Conservation (phyloP, 2,329 filamentous ascomycete species). For the Periconia sp. region DNA sequence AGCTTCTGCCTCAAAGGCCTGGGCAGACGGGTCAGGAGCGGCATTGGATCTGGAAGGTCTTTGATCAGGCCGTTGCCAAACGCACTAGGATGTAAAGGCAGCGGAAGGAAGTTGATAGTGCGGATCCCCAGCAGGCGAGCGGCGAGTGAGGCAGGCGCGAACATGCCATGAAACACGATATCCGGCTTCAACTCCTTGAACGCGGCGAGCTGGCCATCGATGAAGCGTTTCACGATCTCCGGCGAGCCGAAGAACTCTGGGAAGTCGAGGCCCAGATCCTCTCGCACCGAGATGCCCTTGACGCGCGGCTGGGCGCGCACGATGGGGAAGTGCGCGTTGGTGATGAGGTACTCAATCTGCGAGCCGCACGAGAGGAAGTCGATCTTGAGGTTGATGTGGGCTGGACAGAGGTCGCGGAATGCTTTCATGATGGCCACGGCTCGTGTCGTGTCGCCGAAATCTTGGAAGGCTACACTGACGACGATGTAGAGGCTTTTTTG, state of each 20-base stretch:
- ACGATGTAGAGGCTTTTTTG: constrained; percentile 26
- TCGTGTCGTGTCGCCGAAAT: constrained; percentile 36
- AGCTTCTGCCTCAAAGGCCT: constrained; percentile 28
- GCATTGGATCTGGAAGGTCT: constrained; percentile 36
- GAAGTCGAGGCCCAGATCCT: constrained; percentile 38
- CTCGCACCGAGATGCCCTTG: constrained; percentile 32
- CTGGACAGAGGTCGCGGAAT: constrained; percentile 31
- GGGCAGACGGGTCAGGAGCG: constrained; percentile 33
- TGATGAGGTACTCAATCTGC: constrained; percentile 34
- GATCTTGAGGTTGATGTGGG: constrained; percentile 26
- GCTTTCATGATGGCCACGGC: constrained; percentile 33
- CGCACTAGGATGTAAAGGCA: constrained; percentile 29
- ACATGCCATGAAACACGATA: constrained; percentile 39
- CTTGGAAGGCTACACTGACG: constrained; percentile 36
- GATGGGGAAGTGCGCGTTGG: constrained; percentile 34
- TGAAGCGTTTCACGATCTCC: constrained; percentile 34
- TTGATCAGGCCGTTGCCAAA: constrained; percentile 34
- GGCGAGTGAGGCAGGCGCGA: constrained; percentile 35
- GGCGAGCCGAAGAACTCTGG: constrained; percentile 37
- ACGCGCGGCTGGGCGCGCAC: constrained; percentile 33
- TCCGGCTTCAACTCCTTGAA: constrained; percentile 32
- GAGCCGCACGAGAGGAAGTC: constrained; percentile 35
- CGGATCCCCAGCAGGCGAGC: constrained; percentile 32
- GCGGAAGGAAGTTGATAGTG: constrained; percentile 36
- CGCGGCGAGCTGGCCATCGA: constrained; percentile 33